These are phyloP conservation scores for Epichloe coenophiala DNA, from an alignment of 2,329 filamentous ascomycete species.

Conservation along the genomic window DNA sequence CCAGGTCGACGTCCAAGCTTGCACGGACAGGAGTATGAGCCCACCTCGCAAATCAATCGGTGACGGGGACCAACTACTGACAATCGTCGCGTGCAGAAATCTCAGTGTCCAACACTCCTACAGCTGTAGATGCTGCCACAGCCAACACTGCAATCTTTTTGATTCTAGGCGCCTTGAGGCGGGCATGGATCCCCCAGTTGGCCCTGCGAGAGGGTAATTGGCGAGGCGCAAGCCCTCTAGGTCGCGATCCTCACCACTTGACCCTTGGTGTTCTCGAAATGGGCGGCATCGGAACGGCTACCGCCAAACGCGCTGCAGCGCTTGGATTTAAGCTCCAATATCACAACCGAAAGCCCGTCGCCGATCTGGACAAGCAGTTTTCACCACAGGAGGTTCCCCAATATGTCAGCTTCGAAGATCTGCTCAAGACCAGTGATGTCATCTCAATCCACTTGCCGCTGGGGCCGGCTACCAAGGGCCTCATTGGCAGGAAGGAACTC, in stretches of 20 bases:
- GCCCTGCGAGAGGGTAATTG: conserved; percentile 46
- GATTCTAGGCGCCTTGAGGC: conserved; percentile 54
- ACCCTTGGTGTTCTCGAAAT: conserved; percentile 44
- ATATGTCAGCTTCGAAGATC: conserved; percentile 40
- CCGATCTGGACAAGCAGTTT: conserved; percentile 29
- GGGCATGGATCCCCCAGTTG: conserved; percentile 45
- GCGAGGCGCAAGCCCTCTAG: conserved; percentile 34
- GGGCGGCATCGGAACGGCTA: conserved; percentile 43
- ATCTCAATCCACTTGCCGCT: conserved; percentile 40
- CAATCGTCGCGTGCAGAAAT: conserved; percentile 20
- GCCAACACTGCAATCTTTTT: conserved; percentile 60
- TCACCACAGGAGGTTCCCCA: neutral
- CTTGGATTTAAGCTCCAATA: conserved; percentile 47
- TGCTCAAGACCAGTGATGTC: conserved; percentile 39
- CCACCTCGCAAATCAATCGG: no score
- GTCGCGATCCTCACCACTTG: conserved; percentile 57
- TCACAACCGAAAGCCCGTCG: conserved; percentile 33
- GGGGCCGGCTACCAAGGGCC: conserved; percentile 34
- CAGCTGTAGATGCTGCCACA: conserved; percentile 54
- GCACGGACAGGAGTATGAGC: conserved; percentile 24
- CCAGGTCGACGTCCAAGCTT: conserved; percentile 52
- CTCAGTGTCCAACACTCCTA: conserved; percentile 53
- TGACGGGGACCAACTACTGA: neutral
- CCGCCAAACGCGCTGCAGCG: conserved; percentile 31
- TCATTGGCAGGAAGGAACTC: conserved; percentile 37